Base-by-base conservation (phyloP, 495 filamentous ascomycete species). In the Lasiosphaeria miniovina region DNA sequence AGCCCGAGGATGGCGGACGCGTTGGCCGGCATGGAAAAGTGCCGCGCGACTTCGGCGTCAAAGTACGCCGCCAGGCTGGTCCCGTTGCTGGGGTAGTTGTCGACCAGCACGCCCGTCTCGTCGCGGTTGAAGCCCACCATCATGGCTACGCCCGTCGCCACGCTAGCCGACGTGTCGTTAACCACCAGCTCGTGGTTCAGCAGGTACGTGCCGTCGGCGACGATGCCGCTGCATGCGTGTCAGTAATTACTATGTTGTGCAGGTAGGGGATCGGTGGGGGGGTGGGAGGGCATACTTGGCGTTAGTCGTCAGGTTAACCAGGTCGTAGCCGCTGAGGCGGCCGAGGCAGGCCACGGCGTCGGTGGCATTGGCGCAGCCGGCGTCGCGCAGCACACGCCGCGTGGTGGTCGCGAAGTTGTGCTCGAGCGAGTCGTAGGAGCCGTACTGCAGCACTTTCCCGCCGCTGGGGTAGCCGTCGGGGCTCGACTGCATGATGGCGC, bases 71-170 rank as follows among this genome's bases (percentile, higher is more conserved):
- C 53, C 54, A 70, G 61, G 33, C 54, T 61, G 15, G 49, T 52
- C 53, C 15, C 46, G 52, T 51, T 17, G 4, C 60, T 12, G 4
- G 67, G 69, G 40, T 60, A 56, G 49, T 65, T 58, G 58, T 68
- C 69, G 54, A 68, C 59, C 41, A 63, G 59, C 43, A 77, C 71
- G 49, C 72, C 69, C 7, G 57, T 63, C 32, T 76, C 77, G 62
- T 80, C 77, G 61, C 77, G 75, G 50, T 70, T 73, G 67, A 77
- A 70, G 57, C 71, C 65, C 15, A 68, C 65, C 59, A 77, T 72
- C 15, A 78, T 58, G 11, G 71, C 45, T 6, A 69, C 60, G n/a
- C 63, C 55, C 12, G 68, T 55, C 0, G 67, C 61, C 7, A 59
- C 46, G 7, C 66, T 64, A 8, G 32, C 52, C 4, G 52, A 45